phyloP scores from a whole-genome alignment of 352 stramenopile species.

The Poterioochromonas sp. region DNA sequence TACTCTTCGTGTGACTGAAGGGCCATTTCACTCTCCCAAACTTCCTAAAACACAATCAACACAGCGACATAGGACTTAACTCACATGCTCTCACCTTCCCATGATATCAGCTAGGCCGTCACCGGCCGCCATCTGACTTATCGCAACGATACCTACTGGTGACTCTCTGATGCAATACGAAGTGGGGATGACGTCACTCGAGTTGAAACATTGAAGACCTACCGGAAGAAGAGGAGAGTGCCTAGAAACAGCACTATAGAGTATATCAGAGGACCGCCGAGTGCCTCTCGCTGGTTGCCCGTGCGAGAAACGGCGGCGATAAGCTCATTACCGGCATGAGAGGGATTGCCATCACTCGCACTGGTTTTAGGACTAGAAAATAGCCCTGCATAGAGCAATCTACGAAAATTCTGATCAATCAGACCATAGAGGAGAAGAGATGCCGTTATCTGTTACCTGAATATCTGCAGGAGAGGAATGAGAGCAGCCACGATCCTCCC shows the following conservation, averaged over 20 bases:
- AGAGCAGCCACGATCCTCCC: slow-evolving; percentile 53
- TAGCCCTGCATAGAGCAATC: no score
- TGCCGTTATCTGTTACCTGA: not conserved
- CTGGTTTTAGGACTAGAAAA: not conserved
- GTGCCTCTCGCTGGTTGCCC: slow-evolving; percentile 53
- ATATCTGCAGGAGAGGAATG: slow-evolving; percentile 45
- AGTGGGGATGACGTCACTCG: no score
- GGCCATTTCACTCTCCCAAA: slow-evolving; percentile 44
- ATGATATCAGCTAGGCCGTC: slow-evolving; percentile 64
- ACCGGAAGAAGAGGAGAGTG: slow-evolving; percentile 54
- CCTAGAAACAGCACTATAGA: slow-evolving; percentile 51
- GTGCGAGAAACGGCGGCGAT: slow-evolving; percentile 53
- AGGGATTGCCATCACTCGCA: not conserved
- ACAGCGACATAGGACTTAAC: slow-evolving; percentile 47
- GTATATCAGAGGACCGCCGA: slow-evolving; percentile 65
- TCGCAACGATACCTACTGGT: slow-evolving; percentile 48
- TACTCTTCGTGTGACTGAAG: slow-evolving; percentile 34
- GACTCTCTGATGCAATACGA: slow-evolving; percentile 43
- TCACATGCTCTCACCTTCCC: slow-evolving; percentile 49
- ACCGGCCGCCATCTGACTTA: slow-evolving; percentile 59
- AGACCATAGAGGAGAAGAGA: no score
- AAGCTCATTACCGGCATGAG: slow-evolving; percentile 48
- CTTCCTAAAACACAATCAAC: not conserved
- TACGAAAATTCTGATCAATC: no score
- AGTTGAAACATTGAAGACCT: no score